phyloP scores from a whole-genome alignment of 139 green algal genomes.

The Chlamydomonas sp. region DNA sequence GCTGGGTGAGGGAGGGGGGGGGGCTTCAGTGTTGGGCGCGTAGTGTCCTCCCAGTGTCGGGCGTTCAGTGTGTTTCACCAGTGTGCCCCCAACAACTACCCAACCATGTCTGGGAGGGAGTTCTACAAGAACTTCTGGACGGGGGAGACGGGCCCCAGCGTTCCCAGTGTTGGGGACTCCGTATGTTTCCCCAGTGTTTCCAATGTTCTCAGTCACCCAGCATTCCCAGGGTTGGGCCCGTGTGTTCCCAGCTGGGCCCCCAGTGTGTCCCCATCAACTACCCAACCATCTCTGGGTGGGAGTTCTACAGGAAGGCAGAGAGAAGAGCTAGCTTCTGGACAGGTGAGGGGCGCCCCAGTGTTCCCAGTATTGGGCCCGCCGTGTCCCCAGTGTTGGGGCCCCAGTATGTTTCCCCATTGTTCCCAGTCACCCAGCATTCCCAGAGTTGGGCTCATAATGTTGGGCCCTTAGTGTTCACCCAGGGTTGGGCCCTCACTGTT shows the following conservation, averaged over 20 bases:
- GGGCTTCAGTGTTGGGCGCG: too few relatives aligned
- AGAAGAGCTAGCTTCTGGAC: conserved; percentile 95
- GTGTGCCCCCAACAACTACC: too few relatives aligned
- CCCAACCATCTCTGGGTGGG: conserved; percentile 76
- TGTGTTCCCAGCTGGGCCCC: too few relatives aligned
- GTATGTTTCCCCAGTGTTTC: too few relatives aligned
- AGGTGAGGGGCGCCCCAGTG: conserved; percentile 33
- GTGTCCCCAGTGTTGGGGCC: background rate
- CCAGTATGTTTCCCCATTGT: background rate
- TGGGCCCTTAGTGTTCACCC: background rate
- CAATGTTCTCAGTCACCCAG: too few relatives aligned
- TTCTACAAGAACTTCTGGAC: conserved; percentile 99
- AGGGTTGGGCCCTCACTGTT: background rate
- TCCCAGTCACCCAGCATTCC: background rate
- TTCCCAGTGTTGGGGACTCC: background rate
- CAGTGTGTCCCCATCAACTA: too few relatives aligned
- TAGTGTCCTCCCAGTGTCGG: background rate
- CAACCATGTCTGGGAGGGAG: conserved; percentile 82
- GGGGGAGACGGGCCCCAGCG: conserved; percentile 33
- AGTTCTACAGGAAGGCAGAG: conserved; percentile 96
- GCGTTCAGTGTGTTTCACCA: too few relatives aligned
- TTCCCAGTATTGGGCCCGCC: too few relatives aligned
- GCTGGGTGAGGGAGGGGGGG: too few relatives aligned
- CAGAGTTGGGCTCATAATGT: background rate
- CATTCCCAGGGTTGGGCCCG: too few relatives aligned